Evolutionary conservation across 2,329 filamentous ascomycete species (phyloP).

Genomic region (Dactylonectria macrodidyma): DNA sequence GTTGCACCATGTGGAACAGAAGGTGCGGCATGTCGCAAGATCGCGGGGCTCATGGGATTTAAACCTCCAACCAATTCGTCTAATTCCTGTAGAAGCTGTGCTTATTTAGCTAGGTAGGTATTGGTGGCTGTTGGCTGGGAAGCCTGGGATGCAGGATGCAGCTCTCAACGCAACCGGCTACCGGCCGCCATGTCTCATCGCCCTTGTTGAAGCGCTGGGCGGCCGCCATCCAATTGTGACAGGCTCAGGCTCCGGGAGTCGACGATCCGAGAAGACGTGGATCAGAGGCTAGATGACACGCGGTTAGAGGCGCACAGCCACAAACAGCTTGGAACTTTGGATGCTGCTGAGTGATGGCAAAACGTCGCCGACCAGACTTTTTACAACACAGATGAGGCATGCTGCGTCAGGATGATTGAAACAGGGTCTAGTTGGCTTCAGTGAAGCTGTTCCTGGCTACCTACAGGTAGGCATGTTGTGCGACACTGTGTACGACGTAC

Average conservation of each 20-base stretch:
- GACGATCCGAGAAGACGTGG: constrained; percentile 1
- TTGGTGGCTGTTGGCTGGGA: background rate
- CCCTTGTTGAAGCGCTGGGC: background rate
- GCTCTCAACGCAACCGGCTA: background rate
- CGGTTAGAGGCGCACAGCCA: background rate
- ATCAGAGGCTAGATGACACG: background rate
- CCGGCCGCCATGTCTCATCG: background rate
- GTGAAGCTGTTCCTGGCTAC: background rate
- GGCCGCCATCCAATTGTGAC: background rate
- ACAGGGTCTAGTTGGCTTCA: background rate
- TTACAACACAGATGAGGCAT: too few species aligned
- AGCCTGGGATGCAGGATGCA: background rate
- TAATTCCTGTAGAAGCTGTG: background rate
- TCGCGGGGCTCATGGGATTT: background rate
- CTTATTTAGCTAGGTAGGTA: background rate
- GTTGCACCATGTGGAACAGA: background rate
- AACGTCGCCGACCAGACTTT: too few species aligned
- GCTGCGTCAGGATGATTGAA: too few species aligned
- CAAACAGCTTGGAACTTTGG: background rate
- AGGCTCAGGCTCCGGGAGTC: background rate
- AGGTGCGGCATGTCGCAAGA: background rate
- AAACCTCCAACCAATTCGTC: background rate
- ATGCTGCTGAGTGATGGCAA: too few species aligned
- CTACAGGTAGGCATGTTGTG: background rate
- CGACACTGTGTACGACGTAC: background rate